These are phyloP conservation scores for Candida yuanshanica DNA, from an alignment of 805 yeast species.

Conservation along the genomic window DNA sequence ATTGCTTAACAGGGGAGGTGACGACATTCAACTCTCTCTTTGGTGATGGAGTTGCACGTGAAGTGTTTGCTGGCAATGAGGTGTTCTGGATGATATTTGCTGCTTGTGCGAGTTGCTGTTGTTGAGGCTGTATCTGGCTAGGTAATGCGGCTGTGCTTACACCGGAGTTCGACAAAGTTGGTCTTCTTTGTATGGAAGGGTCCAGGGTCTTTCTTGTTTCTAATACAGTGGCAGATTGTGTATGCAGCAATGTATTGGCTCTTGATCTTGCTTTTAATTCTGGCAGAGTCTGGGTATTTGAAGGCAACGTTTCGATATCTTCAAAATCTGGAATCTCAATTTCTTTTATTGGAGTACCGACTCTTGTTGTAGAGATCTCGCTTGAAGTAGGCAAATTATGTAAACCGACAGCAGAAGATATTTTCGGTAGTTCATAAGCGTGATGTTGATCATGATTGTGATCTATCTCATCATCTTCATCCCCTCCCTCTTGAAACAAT, in stretches of 20 bases:
- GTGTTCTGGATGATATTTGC: background rate
- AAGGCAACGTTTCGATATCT: slow-evolving; percentile 25
- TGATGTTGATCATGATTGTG: background rate
- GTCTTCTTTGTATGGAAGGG: slow-evolving; percentile 18
- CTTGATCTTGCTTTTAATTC: slow-evolving; percentile 22
- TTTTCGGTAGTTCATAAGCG: slow-evolving; percentile 16
- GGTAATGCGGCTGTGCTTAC: background rate
- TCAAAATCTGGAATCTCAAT: slow-evolving; percentile 71
- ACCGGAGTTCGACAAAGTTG: slow-evolving; percentile 11
- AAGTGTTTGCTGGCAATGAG: slow-evolving; percentile 14
- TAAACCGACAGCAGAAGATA: slow-evolving; percentile 16
- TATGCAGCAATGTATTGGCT: slow-evolving; percentile 24
- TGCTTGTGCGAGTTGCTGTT: slow-evolving; percentile 3
- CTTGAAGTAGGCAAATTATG: slow-evolving; percentile 11
- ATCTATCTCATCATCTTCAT: slow-evolving; percentile 12
- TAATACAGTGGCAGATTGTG: slow-evolving; percentile 15
- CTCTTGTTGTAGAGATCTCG: slow-evolving; percentile 23
- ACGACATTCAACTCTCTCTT: slow-evolving; percentile 25
- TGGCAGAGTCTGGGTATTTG: slow-evolving; percentile 14
- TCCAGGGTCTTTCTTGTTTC: slow-evolving; percentile 20
- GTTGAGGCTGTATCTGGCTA: slow-evolving; percentile 1
- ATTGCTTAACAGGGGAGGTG: slow-evolving; percentile 27
- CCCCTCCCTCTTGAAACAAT: slow-evolving; percentile 53
- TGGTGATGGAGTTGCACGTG: slow-evolving; percentile 43
- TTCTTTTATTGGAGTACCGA: slow-evolving; percentile 53